Percentiles rank a stretch among this genome's conserved stretches.
These are phyloP conservation scores for Sporormia fimetaria DNA, from an alignment of 495 filamentous ascomycete species.

Conservation along the genomic window DNA sequence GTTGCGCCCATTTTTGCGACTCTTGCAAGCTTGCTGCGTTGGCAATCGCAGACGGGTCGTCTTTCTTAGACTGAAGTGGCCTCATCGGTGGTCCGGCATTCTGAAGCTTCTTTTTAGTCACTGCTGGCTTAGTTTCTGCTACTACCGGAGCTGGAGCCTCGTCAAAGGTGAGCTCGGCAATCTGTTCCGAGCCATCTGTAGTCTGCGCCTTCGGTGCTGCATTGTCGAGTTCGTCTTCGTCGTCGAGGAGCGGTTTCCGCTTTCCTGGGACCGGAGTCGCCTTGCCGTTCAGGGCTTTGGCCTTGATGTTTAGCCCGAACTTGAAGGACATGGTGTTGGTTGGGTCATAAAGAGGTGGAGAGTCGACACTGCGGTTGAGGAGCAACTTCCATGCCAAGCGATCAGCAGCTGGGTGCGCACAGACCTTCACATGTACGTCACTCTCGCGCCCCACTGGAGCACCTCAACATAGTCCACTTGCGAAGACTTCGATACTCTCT, in stretches of 20 bases:
- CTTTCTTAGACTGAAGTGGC: slow-evolving; percentile 24
- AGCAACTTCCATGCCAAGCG: neutral
- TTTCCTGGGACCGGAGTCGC: slow-evolving; percentile 30
- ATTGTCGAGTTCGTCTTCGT: slow-evolving; percentile 36
- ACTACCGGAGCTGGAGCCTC: slow-evolving; percentile 1
- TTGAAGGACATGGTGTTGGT: slow-evolving; percentile 36
- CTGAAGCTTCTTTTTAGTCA: slow-evolving; percentile 15
- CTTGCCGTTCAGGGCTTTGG: neutral
- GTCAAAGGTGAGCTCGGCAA: slow-evolving; percentile 30
- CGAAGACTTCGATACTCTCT: no score
- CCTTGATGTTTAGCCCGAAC: slow-evolving; percentile 22
- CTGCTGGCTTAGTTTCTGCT: slow-evolving; percentile 5
- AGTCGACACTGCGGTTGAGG: neutral
- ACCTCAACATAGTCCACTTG: no score
- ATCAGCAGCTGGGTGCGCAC: neutral
- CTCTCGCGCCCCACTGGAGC: no score
- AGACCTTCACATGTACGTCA: no score
- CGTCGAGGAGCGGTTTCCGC: slow-evolving; percentile 42
- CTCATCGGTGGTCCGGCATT: slow-evolving; percentile 20
- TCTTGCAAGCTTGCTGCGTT: slow-evolving; percentile 31
- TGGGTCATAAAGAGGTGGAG: neutral
- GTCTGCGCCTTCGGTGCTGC: slow-evolving; percentile 27
- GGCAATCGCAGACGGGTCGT: slow-evolving; percentile 46
- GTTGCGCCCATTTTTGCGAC: slow-evolving; percentile 30
- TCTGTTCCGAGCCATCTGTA: slow-evolving; percentile 20